Evolutionary conservation across 768 basidiomycete genomes (phyloP).

Genomic region (Kwoniella pini): DNA sequence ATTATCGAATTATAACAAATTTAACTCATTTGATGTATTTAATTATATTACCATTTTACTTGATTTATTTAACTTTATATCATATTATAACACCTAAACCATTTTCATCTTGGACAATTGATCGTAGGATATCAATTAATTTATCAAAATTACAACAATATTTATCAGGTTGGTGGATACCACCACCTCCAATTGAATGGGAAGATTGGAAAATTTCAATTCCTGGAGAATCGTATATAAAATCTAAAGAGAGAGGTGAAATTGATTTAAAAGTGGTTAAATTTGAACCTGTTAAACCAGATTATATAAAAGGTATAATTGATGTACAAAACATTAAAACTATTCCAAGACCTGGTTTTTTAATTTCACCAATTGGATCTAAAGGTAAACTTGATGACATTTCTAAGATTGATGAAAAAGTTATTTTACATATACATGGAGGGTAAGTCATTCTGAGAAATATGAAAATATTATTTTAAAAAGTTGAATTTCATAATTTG

Average conservation of each 20-base stretch:
- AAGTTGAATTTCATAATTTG: no score
- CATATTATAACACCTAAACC: not conserved
- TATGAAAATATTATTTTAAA: not conserved
- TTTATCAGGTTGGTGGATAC: conserved; percentile 11
- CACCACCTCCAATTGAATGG: conserved; percentile 6
- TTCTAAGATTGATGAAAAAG: conserved; percentile 45
- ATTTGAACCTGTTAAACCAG: conserved; percentile 20
- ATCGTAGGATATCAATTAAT: not conserved
- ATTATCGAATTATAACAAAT: conserved; percentile 7
- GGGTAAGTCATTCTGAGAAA: conserved; percentile 34
- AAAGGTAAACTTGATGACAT: conserved; percentile 14
- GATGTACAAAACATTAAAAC: conserved; percentile 18
- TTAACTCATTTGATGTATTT: not conserved
- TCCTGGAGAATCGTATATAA: not conserved
- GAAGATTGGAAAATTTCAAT: conserved; percentile 15
- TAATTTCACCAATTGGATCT: conserved; percentile 32
- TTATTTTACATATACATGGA: conserved; percentile 54
- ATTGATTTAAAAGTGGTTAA: conserved; percentile 18
- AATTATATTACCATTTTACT: not conserved
- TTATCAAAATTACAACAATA: conserved; percentile 5
- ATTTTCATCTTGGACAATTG: conserved; percentile 8
- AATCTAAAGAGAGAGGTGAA: not conserved
- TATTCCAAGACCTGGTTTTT: conserved; percentile 31
- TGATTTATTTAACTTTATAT: not conserved
- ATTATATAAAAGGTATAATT: conserved; percentile 27